Conservation (phyloP, 2,329 filamentous ascomycete species). For the Neopestalotiopsis sp. region DNA sequence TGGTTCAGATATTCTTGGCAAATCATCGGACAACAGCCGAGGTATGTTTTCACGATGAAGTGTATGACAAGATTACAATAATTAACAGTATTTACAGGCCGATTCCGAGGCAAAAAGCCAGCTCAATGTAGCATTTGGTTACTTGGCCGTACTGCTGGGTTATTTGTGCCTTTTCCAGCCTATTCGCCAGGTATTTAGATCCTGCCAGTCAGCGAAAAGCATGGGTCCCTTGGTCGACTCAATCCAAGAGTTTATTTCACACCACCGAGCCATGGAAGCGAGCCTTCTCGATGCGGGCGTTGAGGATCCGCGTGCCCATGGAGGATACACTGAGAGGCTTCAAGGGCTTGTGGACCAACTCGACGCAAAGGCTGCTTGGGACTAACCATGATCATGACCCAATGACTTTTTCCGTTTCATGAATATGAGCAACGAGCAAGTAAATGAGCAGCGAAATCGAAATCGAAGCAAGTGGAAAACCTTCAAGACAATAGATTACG, state of each 20-base stretch:
- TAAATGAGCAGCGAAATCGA: background rate
- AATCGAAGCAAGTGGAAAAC: background rate
- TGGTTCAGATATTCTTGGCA: slow-evolving; percentile 71
- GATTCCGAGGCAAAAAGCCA: slow-evolving; percentile 77
- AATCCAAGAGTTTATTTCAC: slow-evolving; percentile 58
- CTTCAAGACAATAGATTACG: background rate
- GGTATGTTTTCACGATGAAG: slow-evolving; percentile 54
- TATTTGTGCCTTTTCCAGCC: slow-evolving; percentile 70
- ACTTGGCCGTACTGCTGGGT: slow-evolving; percentile 82
- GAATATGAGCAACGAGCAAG: background rate
- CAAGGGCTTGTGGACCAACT: slow-evolving; percentile 45
- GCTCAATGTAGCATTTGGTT: slow-evolving; percentile 83
- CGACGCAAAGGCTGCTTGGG: slow-evolving; percentile 33
- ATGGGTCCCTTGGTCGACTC: slow-evolving; percentile 53
- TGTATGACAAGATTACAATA: background rate
- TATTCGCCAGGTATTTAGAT: slow-evolving; percentile 48
- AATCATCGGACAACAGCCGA: slow-evolving; percentile 69
- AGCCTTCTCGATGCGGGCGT: slow-evolving; percentile 38
- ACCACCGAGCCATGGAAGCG: slow-evolving; percentile 55
- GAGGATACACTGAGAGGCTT: slow-evolving; percentile 43
- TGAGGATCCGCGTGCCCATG: slow-evolving; percentile 35
- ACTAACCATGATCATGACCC: slow-evolving; percentile 22
- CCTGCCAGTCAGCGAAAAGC: slow-evolving; percentile 47
- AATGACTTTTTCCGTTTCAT: background rate
- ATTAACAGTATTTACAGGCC: slow-evolving; percentile 50